Evolutionary conservation across 352 stramenopile species (phyloP).

Genomic region (Pythium dissotocum): DNA sequence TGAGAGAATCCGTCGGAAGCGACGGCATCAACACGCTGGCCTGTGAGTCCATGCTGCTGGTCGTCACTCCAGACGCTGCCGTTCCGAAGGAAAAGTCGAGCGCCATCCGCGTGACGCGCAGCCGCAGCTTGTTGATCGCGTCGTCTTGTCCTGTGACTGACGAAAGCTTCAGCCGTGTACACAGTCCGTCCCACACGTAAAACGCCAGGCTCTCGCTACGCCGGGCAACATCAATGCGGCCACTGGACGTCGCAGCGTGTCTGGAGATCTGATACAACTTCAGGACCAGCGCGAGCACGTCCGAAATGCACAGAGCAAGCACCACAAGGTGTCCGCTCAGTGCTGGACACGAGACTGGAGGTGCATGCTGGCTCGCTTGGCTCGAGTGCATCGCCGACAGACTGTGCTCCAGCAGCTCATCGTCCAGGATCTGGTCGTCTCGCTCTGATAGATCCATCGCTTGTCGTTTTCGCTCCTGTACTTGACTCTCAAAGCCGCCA

Average conservation of each 20-base stretch:
- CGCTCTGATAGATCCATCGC: slow-evolving; percentile 20
- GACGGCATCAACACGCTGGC: slow-evolving; percentile 18
- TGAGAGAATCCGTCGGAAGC: slow-evolving; percentile 19
- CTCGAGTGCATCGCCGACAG: slow-evolving; percentile 10
- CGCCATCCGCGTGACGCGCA: slow-evolving; percentile 45
- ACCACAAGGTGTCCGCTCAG: slow-evolving; percentile 35
- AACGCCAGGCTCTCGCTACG: slow-evolving; percentile 12
- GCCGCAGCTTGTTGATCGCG: slow-evolving; percentile 32
- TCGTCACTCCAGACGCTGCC: background rate
- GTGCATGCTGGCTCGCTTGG: background rate
- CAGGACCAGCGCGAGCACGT: slow-evolving; percentile 46
- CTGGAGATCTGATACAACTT: slow-evolving; percentile 26
- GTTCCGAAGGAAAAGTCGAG: slow-evolving; percentile 60
- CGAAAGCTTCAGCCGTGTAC: slow-evolving; percentile 33
- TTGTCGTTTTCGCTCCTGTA: background rate
- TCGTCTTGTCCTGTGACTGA: background rate
- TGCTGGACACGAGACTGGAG: slow-evolving; percentile 21
- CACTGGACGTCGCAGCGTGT: slow-evolving; percentile 5
- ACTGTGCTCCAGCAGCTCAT: slow-evolving; percentile 10
- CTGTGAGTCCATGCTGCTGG: slow-evolving; percentile 24
- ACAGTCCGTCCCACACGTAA: slow-evolving; percentile 46
- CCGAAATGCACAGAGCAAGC: slow-evolving; percentile 50
- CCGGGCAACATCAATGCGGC: background rate
- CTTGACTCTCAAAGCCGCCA: background rate
- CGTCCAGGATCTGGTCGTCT: slow-evolving; percentile 19